phyloP scores from a whole-genome alignment of 305 asterid species.

The Plantago rigida region DNA sequence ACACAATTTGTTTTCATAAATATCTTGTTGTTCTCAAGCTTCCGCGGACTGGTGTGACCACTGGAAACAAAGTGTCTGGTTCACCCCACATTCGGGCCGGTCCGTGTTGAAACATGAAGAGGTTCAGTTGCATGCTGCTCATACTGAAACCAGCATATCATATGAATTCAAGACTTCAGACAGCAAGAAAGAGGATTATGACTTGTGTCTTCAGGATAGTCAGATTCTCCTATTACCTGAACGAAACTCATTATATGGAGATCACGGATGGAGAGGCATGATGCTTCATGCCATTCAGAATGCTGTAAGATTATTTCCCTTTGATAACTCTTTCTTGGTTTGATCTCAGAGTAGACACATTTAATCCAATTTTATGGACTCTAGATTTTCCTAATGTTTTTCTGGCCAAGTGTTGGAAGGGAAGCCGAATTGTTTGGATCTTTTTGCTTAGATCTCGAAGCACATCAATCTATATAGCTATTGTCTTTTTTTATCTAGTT shows the following conservation, averaged over 20 bases:
- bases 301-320: slow-evolving; percentile 50
- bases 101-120: slow-evolving; percentile 48
- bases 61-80: slow-evolving; percentile 93
- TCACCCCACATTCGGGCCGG: slow-evolving; percentile 49
- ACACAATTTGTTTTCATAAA: background rate
- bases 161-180: slow-evolving; percentile 40
- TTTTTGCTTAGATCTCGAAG: slow-evolving; percentile 17
- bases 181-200: slow-evolving; percentile 30
- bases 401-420: slow-evolving; percentile 4
- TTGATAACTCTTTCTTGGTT: background rate
- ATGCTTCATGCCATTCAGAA: slow-evolving; percentile 53
- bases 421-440: background rate
- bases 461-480: slow-evolving; percentile 10
- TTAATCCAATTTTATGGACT: slow-evolving; percentile 2
- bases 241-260: slow-evolving; percentile 61
- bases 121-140: slow-evolving; percentile 51
- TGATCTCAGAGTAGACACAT: background rate
- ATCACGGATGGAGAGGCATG: slow-evolving; percentile 56
- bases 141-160: slow-evolving; percentile 53
- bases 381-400: slow-evolving; percentile 5
- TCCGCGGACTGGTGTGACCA: slow-evolving; percentile 78
- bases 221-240: slow-evolving; percentile 56
- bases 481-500: slow-evolving; percentile 10
- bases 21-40: slow-evolving; percentile 38
- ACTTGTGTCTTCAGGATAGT: slow-evolving; percentile 31